Evolutionary conservation across 306 rosid genomes (phyloP).

Genomic region (Pyrus communis): DNA sequence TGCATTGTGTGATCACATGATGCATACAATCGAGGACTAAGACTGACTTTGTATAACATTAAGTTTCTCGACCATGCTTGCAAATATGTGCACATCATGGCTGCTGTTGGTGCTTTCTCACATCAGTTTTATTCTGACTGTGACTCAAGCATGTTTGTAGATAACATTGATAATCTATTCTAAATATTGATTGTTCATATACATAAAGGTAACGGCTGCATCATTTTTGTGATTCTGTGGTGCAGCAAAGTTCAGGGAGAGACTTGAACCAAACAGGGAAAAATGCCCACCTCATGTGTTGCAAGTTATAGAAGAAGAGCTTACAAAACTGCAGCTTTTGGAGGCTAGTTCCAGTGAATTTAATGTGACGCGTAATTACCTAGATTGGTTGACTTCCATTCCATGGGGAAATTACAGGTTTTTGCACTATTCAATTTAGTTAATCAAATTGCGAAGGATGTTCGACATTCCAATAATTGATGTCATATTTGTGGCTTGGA

Average conservation of each 20-base stretch:
- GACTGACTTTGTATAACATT: neutral
- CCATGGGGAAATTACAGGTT: slow-evolving; percentile 99
- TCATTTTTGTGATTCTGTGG: slow-evolving; percentile 7
- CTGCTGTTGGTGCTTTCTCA: slow-evolving; percentile 4
- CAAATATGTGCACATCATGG: neutral
- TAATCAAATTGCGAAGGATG: neutral
- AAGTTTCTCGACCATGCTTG: neutral
- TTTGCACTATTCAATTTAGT: slow-evolving; percentile 6
- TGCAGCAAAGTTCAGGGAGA: slow-evolving; percentile 84
- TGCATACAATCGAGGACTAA: neutral
- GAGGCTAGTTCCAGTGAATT: slow-evolving; percentile 99
- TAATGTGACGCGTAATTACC: slow-evolving; percentile 93
- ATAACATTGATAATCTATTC: neutral
- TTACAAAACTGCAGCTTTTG: slow-evolving; percentile 77
- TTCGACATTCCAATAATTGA: neutral
- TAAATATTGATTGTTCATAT: slow-evolving; percentile 8
- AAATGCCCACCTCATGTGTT: slow-evolving; percentile 84
- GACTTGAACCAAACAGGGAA: slow-evolving; percentile 93
- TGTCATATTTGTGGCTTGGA: neutral
- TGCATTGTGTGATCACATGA: neutral
- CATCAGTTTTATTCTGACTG: neutral
- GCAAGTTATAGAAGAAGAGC: slow-evolving; percentile 98
- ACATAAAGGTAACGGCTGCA: slow-evolving; percentile 4
- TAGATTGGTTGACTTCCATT: slow-evolving; percentile 97
- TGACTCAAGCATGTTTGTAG: neutral